These are phyloP conservation scores for Cladorrhinum samala DNA, from an alignment of 495 filamentous ascomycete genomes.

Conservation along the genomic window DNA sequence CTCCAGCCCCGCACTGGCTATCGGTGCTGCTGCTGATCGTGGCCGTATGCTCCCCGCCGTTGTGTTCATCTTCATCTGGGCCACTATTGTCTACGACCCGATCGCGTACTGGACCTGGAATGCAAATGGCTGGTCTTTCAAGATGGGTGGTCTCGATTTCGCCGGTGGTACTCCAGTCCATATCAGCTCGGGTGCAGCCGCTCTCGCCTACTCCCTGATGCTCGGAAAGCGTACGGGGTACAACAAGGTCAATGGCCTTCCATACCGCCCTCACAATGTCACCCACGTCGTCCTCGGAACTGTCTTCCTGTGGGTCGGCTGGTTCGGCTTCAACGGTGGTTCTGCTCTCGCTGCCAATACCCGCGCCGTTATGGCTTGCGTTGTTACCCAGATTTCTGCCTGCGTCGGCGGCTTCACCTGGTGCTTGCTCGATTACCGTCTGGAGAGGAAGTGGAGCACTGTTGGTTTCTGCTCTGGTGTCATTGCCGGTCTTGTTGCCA, in stretches of 20 bases:
- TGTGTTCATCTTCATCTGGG: conserved; percentile 96
- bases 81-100: conserved; percentile 88
- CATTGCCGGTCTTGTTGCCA: conserved; percentile 87
- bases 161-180: conserved; percentile 96
- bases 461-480: conserved; percentile 97
- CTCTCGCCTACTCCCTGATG: conserved; percentile 86
- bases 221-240: conserved; percentile 85
- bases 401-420: conserved; percentile 91
- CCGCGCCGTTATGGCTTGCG: conserved; percentile 71
- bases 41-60: conserved; percentile 91
- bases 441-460: conserved; percentile 94
- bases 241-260: conserved; percentile 74
- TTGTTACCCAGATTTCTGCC: conserved; percentile 69
- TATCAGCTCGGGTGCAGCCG: conserved; percentile 84
- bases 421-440: conserved; percentile 90
- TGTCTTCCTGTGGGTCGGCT: conserved; percentile 97
- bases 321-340: conserved; percentile 98
- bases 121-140: conserved; percentile 70
- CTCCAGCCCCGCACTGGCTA: conserved; percentile 69
- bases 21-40: conserved; percentile 87
- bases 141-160: conserved; percentile 87
- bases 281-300: conserved; percentile 95
- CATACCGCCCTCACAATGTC: conserved; percentile 97
- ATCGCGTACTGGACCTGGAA: conserved; percentile 99
- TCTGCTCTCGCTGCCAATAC: conserved; percentile 85